Evolutionary conservation across 1,284 basidiomycete genomes (phyloP).

Genomic region (Puccinia polysora): DNA sequence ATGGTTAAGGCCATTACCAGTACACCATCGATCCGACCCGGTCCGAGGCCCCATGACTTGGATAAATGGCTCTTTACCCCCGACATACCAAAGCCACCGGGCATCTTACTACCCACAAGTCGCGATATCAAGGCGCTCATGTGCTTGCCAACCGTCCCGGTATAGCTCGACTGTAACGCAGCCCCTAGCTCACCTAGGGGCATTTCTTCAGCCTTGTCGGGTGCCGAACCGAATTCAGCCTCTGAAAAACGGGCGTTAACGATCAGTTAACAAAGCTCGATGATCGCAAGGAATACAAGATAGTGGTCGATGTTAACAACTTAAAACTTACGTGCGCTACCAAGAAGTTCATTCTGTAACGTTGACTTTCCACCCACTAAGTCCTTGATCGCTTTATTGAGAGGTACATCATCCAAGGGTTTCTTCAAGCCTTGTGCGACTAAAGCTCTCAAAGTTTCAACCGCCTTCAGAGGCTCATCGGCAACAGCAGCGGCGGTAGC

Average conservation of each 20-base stretch:
- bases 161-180: no score
- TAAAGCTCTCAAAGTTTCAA: no score
- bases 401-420: no score
- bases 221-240: constrained; percentile 64
- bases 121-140: no score
- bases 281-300: constrained; percentile 32
- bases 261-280: no score
- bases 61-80: constrained; percentile 75
- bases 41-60: constrained; percentile 89
- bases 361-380: constrained; percentile 97
- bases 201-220: constrained; percentile 96
- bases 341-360: constrained; percentile 91
- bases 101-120: no score
- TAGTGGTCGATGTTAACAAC: constrained; percentile 54
- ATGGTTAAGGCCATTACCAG: constrained; percentile 82
- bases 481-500: constrained; percentile 80
- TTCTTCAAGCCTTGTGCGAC: no score
- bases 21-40: constrained; percentile 81
- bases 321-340: constrained; percentile 58
- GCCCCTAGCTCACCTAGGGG: constrained; percentile 94
- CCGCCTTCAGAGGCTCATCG: constrained; percentile 84
- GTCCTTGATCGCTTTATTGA: no score
- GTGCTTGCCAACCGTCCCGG: no score
- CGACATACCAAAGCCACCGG: no score
- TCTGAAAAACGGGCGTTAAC: no score